Evolutionary conservation across 23 red algal species (phyloP), one percentile per base, ranked within the genome.

Genomic region (Pyropia haitanensis): DNA sequence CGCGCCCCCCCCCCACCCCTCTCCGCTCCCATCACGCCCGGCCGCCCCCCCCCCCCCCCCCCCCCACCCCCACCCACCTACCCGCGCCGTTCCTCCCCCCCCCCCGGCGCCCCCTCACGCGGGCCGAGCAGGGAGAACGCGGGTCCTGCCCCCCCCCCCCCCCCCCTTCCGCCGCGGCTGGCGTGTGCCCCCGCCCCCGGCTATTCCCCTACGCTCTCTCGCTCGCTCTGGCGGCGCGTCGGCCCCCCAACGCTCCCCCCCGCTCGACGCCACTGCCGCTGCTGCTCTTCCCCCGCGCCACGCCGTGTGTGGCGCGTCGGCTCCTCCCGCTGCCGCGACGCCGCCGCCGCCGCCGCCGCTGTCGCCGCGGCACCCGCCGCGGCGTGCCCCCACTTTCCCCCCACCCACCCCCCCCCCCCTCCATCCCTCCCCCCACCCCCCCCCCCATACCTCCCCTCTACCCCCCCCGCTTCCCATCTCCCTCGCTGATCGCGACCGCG

Each of bases 361-460:
- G 6, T 57, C 61, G 17, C 59, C 60, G 14, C 60, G 53, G 44
- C 56, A 59, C 15, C 70, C 50, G 13, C 70, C 70, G 3, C 57
- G 31, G 18, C 22, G 49, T 31, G 31, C 60, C 1, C 24, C 26
- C 57, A 23, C 57, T 53, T 32, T 68, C 50, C 75, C 30, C 18
- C 60, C 32, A 15, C 75, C 34, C 58, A 62, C 14, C 51, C 29
- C 53, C 70, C 1, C 70, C 59, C 33, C 26, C 70, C 75, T 46
- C 62, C 22, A 21, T 77, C 58, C 39, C 58, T 1, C 73, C 49
- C 20, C 20, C 73, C n/a, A n/a, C 73, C 54, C 56, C 32, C 19
- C 56, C 56, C 5, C 39, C 10, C 39, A 46, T 13, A n/a, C 10
- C 39, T 46, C 10, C 39, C 30, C 2, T 5, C 39, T 1, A 46